Conservation (phyloP, 306 rosid genomes). For the Sechiopsis laciniata region DNA sequence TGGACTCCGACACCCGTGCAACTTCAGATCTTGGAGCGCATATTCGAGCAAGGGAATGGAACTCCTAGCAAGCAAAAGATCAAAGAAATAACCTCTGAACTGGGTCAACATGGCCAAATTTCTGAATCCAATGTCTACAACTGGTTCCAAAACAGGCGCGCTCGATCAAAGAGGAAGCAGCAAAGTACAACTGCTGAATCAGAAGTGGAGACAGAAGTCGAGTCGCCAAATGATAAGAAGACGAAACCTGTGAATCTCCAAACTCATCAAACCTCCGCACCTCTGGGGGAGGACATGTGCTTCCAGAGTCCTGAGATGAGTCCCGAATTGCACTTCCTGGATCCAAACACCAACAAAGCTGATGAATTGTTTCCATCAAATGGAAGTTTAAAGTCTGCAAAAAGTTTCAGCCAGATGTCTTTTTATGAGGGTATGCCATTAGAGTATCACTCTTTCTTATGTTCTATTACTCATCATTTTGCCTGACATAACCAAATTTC, state of each 20-base stretch:
- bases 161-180: slow-evolving; percentile 81
- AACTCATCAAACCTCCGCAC: slow-evolving; percentile 40
- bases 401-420: slow-evolving; percentile 45
- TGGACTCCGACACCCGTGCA: slow-evolving; percentile 93
- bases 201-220: slow-evolving; percentile 77
- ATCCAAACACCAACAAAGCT: slow-evolving; percentile 39
- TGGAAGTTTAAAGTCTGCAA: slow-evolving; percentile 39
- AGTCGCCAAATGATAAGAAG: slow-evolving; percentile 82
- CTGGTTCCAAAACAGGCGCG: slow-evolving; percentile 98
- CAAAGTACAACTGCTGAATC: slow-evolving; percentile 65
- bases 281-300: slow-evolving; percentile 53
- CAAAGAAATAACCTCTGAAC: slow-evolving; percentile 80
- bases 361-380: slow-evolving; percentile 50
- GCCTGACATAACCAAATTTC: background rate
- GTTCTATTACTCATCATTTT: background rate
- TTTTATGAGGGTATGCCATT: slow-evolving; percentile 62
- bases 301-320: slow-evolving; percentile 57
- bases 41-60: slow-evolving; percentile 82
- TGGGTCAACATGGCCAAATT: slow-evolving; percentile 86
- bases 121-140: slow-evolving; percentile 91
- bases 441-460: slow-evolving; percentile 20
- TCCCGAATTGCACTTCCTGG: slow-evolving; percentile 65
- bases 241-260: slow-evolving; percentile 59
- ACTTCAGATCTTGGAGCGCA: slow-evolving; percentile 83
- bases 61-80: slow-evolving; percentile 95